Percentiles rank a stretch among this genome's conserved stretches.
phyloP scores from a whole-genome alignment of 2,329 filamentous ascomycete species.

The Phialemonium atrogriseum region DNA sequence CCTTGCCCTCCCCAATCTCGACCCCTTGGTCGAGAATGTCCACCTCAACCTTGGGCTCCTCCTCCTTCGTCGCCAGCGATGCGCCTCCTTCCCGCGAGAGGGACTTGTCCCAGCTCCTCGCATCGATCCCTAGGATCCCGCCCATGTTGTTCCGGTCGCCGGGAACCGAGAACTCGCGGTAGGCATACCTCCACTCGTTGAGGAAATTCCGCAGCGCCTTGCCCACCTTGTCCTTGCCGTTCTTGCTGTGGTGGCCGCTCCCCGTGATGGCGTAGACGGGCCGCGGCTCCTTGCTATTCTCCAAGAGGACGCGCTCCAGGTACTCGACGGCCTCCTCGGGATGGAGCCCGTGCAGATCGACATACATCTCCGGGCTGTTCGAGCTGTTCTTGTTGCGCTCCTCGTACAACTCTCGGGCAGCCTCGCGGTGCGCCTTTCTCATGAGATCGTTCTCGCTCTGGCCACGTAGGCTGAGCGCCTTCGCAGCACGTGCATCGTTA shows the following conservation, averaged over 20 bases:
- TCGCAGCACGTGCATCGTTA: constrained; percentile 91
- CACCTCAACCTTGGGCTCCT: constrained; percentile 30
- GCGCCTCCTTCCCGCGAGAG: constrained; percentile 36
- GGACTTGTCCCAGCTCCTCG: constrained; percentile 58
- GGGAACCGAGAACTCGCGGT: constrained; percentile 90
- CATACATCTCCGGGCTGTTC: constrained; percentile 67
- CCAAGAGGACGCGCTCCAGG: constrained; percentile 76
- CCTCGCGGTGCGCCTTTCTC: constrained; percentile 93
- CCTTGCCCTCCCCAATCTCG: constrained; percentile 60
- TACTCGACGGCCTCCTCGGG: constrained; percentile 96
- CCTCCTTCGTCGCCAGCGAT: constrained; percentile 28
- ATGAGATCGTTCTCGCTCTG: constrained; percentile 97
- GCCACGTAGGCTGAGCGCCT: constrained; percentile 85
- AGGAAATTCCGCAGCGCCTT: constrained; percentile 86
- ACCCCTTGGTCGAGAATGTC: constrained; percentile 59
- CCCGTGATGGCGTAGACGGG: constrained; percentile 95
- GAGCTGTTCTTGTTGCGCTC: constrained; percentile 70
- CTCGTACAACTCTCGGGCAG: constrained; percentile 85
- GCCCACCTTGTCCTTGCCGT: constrained; percentile 96
- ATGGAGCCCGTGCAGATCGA: constrained; percentile 96
- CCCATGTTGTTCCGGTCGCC: constrained; percentile 81
- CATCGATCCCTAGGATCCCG: constrained; percentile 64
- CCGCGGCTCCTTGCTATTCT: constrained; percentile 64
- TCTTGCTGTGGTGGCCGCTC: constrained; percentile 95
- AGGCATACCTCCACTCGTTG: constrained; percentile 93